A percentile compares a stretch with the other conserved stretches of the same genome.
phyloP scores from a whole-genome alignment of 1,284 basidiomycete species.

The Malassezia japonica region DNA sequence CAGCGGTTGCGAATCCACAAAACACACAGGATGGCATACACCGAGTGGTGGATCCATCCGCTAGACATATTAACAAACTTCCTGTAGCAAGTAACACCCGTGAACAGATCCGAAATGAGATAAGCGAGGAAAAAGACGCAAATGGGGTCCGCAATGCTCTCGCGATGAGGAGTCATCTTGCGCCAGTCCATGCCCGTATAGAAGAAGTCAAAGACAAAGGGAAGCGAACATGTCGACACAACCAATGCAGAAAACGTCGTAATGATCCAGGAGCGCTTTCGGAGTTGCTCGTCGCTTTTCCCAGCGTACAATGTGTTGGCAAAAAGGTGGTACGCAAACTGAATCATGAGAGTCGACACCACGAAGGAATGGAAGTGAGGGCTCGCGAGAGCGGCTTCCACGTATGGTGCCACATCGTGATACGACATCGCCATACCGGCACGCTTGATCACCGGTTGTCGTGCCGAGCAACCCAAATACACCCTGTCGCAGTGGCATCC shows the following conservation, averaged over 20 bases:
- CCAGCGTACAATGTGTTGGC: constrained; percentile 27
- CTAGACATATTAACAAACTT: constrained; percentile 40
- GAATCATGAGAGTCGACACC: constrained; percentile 32
- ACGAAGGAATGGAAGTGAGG: constrained; percentile 19
- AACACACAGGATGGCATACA: constrained; percentile 34
- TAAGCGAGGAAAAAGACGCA: constrained; percentile 43
- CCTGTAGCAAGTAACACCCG: constrained; percentile 43
- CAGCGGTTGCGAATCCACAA: constrained; percentile 38
- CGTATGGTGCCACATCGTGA: too few relatives aligned
- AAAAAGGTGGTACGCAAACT: constrained; percentile 33
- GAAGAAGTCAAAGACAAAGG: constrained; percentile 36
- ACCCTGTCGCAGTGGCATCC: too few relatives aligned
- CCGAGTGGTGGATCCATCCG: constrained; percentile 45
- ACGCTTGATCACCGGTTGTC: too few relatives aligned
- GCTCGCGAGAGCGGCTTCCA: too few relatives aligned
- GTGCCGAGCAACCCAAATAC: too few relatives aligned
- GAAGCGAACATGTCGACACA: constrained; percentile 33
- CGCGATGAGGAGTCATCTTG: constrained; percentile 23
- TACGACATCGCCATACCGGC: too few relatives aligned
- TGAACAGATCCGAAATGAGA: constrained; percentile 34
- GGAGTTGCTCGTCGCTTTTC: constrained; percentile 28
- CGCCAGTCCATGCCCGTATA: constrained; percentile 30
- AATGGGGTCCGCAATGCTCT: constrained; percentile 30
- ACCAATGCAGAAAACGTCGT: constrained; percentile 40
- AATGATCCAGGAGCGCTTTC: constrained; percentile 46